These are phyloP conservation scores for Lactarius deliciosus DNA, from an alignment of 768 basidiomycete genomes.

Conservation along the genomic window DNA sequence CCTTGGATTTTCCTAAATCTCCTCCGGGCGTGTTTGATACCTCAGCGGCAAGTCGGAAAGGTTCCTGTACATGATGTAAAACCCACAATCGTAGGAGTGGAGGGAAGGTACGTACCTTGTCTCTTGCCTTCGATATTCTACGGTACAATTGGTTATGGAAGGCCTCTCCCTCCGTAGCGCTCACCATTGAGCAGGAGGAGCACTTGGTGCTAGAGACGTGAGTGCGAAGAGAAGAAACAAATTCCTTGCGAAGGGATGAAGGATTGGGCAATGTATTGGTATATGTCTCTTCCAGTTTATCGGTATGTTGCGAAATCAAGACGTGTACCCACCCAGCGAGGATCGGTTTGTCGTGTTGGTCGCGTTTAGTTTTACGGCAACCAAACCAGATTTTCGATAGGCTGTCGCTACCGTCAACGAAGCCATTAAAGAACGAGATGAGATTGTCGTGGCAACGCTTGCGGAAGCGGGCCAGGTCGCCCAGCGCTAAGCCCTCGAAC, in stretches of 20 bases:
- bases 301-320: not conserved
- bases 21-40: not conserved
- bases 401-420: not conserved
- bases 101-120: not conserved
- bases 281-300: not conserved
- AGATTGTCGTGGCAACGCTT: not conserved
- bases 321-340: constrained; percentile 3
- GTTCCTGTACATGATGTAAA: not conserved
- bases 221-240: not conserved
- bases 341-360: no score
- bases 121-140: not conserved
- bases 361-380: no score
- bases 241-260: not conserved
- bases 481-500: not conserved
- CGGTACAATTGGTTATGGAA: not conserved
- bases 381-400: no score
- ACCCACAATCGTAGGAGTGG: not conserved
- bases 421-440: not conserved
- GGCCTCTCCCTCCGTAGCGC: not conserved
- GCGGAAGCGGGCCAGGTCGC: not conserved
- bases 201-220: not conserved
- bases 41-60: not conserved
- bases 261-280: not conserved
- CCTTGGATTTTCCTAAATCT: not conserved
- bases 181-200: not conserved